These are phyloP conservation scores for Cytospora paraplurivora DNA, from an alignment of 2,329 filamentous ascomycete species.

Conservation along the genomic window DNA sequence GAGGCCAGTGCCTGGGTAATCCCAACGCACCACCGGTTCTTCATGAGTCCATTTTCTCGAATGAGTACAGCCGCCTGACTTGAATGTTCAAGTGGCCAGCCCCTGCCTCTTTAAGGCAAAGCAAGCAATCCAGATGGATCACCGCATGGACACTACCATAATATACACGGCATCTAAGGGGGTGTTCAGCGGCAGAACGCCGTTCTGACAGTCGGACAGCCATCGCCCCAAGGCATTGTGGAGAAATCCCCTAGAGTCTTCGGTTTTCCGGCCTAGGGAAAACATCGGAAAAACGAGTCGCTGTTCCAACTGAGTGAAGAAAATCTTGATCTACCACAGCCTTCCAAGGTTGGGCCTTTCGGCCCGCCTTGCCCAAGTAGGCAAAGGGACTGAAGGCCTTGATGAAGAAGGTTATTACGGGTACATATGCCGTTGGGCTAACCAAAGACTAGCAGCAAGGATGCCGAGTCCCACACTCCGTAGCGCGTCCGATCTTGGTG, in stretches of 20 bases:
- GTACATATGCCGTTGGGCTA: conserved; percentile 3
- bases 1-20: background rate
- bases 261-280: background rate
- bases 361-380: conserved; percentile 16
- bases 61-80: background rate
- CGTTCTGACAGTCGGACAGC: background rate
- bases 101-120: background rate
- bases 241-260: background rate
- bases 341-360: conserved; percentile 11
- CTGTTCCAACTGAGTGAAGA: background rate
- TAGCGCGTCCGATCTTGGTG: conserved; percentile 21
- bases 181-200: conserved; percentile 6
- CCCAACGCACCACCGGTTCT: background rate
- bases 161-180: conserved; percentile 2
- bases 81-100: background rate
- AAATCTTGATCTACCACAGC: conserved; percentile 21
- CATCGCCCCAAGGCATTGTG: background rate
- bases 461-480: conserved; percentile 4
- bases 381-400: conserved; percentile 15
- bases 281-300: background rate
- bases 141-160: conserved; percentile 12
- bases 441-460: conserved; percentile 2
- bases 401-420: conserved; percentile 10
- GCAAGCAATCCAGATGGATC: conserved; percentile 12
- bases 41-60: background rate